Conservation (phyloP, 768 basidiomycete genomes). For the Amanita muscaria region DNA sequence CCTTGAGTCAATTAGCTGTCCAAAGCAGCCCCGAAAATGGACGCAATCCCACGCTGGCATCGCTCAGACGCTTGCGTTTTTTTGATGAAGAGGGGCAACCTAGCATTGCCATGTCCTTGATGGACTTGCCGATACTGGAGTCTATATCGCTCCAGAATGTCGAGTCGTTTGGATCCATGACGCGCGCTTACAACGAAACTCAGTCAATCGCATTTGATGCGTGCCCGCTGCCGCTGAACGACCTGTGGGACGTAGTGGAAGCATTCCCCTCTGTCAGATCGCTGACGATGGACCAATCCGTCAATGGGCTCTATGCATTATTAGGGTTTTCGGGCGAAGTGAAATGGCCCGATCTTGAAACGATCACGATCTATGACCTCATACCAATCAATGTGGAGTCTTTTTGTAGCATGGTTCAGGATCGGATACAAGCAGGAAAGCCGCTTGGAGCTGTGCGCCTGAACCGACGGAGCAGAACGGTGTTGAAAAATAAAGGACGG, state of each 20-base stretch:
- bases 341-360: conserved; percentile 28
- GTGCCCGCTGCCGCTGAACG: conserved; percentile 25
- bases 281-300: conserved; percentile 27
- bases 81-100: conserved; percentile 26
- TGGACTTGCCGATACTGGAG: conserved; percentile 29
- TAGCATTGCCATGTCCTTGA: conserved; percentile 26
- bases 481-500: conserved; percentile 17
- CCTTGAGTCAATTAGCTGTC: conserved; percentile 31
- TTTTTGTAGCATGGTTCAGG: conserved; percentile 24
- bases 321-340: conserved; percentile 11
- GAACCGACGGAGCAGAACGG: conserved; percentile 28
- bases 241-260: conserved; percentile 23
- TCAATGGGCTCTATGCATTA: conserved; percentile 22
- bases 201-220: conserved; percentile 24
- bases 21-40: conserved; percentile 23
- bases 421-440: conserved; percentile 14
- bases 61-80: conserved; percentile 32
- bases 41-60: conserved; percentile 22
- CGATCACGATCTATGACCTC: conserved; percentile 26
- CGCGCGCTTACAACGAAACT: conserved; percentile 21
- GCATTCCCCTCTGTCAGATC: conserved; percentile 27
- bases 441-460: conserved; percentile 21
- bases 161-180: conserved; percentile 24
- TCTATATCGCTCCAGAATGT: conserved; percentile 26
- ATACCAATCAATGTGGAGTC: conserved; percentile 20